Percentiles rank a stretch among this genome's conserved stretches.
These are phyloP conservation scores for Hansenula lynferdii DNA, from an alignment of 1,139 yeast species.

Conservation along the genomic window DNA sequence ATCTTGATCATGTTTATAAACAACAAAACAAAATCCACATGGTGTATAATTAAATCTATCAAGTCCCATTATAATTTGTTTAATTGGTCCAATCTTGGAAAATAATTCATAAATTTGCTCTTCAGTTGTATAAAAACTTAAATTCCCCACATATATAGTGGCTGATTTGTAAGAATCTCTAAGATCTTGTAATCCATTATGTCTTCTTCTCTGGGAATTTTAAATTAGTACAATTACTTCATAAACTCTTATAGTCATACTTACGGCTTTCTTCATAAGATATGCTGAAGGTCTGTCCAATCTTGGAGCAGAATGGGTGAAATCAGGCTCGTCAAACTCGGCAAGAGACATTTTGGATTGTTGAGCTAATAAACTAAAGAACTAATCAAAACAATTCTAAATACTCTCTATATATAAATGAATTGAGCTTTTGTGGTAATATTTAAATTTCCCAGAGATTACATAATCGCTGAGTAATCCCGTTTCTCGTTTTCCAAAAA, in stretches of 20 bases:
- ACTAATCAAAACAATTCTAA: no score
- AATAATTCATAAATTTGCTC: conserved; percentile 89
- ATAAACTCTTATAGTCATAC: no score
- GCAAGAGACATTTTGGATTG: conserved; percentile 28
- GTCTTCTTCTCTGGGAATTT: conserved; percentile 26
- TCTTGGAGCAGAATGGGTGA: conserved; percentile 53
- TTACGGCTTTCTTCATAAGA: conserved; percentile 75
- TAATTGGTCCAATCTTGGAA: conserved; percentile 65
- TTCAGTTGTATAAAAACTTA: conserved; percentile 85
- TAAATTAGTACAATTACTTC: no score
- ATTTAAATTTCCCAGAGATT: no score
- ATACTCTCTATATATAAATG: no score
- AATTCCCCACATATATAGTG: conserved; percentile 84
- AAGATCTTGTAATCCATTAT: conserved; percentile 48
- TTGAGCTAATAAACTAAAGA: no score
- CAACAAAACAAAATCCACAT: conserved; percentile 93
- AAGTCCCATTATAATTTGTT: conserved; percentile 85
- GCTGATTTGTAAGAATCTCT: conserved; percentile 58
- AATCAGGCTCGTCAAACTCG: conserved; percentile 34
- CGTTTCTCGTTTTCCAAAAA: no score
- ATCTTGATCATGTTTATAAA: conserved; percentile 60
- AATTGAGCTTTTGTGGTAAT: no score
- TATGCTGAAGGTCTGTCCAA: conserved; percentile 78
- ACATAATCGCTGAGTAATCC: no score
- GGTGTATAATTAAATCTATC: conserved; percentile 88